Evolutionary conservation across 768 basidiomycete genomes (phyloP).

Genomic region (Psilocybe azurescens): DNA sequence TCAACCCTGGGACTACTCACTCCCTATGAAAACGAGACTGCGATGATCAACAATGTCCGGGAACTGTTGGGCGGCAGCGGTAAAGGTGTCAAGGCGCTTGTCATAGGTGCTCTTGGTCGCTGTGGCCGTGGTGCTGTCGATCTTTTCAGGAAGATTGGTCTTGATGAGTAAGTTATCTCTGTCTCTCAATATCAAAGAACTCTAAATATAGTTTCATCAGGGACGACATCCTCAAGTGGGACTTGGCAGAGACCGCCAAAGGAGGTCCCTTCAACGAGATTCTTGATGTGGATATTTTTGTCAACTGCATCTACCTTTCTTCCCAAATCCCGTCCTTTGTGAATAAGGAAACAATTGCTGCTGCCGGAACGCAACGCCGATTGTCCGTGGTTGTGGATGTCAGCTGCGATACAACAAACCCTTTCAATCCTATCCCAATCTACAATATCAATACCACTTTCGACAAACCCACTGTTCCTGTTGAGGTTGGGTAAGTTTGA

Average conservation of each 20-base stretch:
- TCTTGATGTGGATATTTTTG: slow-evolving; percentile 94
- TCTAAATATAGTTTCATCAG: slow-evolving; percentile 44
- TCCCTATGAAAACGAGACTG: slow-evolving; percentile 84
- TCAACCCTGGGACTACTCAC: slow-evolving; percentile 68
- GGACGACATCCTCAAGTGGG: slow-evolving; percentile 96
- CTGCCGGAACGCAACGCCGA: slow-evolving; percentile 69
- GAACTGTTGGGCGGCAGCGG: slow-evolving; percentile 66
- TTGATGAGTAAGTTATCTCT: slow-evolving; percentile 75
- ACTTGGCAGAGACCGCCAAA: slow-evolving; percentile 94
- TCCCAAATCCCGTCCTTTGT: slow-evolving; percentile 86
- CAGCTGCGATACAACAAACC: slow-evolving; percentile 99
- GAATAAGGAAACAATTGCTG: slow-evolving; percentile 68
- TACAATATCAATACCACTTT: slow-evolving; percentile 96
- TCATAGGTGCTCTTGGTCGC: slow-evolving; percentile 94
- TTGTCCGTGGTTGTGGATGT: slow-evolving; percentile 93
- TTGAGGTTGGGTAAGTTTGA: slow-evolving; percentile 73
- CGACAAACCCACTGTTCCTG: slow-evolving; percentile 87
- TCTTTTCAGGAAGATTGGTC: slow-evolving; percentile 93
- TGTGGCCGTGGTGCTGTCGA: slow-evolving; percentile 96
- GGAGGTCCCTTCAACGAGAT: slow-evolving; percentile 97
- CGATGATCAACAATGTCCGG: slow-evolving; percentile 82
- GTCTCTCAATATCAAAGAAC: slow-evolving; percentile 1
- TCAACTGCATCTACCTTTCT: slow-evolving; percentile 99
- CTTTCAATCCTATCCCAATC: slow-evolving; percentile 96
- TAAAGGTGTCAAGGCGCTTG: slow-evolving; percentile 81